Conservation (phyloP, 495 filamentous ascomycete species). For the Penicillium goetzii region DNA sequence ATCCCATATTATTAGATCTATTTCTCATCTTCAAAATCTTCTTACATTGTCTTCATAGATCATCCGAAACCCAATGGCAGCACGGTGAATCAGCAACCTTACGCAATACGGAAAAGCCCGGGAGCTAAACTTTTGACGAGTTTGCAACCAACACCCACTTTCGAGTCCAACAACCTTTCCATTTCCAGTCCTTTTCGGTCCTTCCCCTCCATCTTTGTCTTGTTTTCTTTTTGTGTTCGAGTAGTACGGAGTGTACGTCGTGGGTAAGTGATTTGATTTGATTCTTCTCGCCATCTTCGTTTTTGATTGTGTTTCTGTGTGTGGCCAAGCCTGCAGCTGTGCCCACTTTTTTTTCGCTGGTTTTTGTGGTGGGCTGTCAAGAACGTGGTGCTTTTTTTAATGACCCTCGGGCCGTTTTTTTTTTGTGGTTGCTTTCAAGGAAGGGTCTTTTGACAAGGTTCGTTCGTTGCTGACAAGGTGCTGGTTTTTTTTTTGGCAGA, state of each 20-base stretch:
- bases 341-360: slow-evolving; percentile 5
- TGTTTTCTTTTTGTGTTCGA: slow-evolving; percentile 3
- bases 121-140: slow-evolving; percentile 44
- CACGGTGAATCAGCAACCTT: slow-evolving; percentile 26
- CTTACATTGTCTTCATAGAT: not conserved
- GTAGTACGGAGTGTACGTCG: slow-evolving; percentile 2
- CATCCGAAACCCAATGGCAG: not conserved
- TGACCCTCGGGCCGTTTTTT: slow-evolving; percentile 1
- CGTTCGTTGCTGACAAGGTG: slow-evolving; percentile 35
- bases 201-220: slow-evolving; percentile 6
- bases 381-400: slow-evolving; percentile 29
- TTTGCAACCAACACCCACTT: slow-evolving; percentile 28
- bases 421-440: not conserved
- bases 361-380: slow-evolving; percentile 37
- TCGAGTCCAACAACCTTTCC: slow-evolving; percentile 16
- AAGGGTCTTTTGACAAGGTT: slow-evolving; percentile 36
- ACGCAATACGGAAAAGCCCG: slow-evolving; percentile 52
- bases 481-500: not conserved
- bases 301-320: slow-evolving; percentile 10
- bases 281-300: not conserved
- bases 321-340: not conserved
- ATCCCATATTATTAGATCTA: not conserved
- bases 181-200: slow-evolving; percentile 12
- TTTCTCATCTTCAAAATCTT: too few relatives aligned
- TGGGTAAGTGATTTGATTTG: not conserved